phyloP scores from a whole-genome alignment of 2,329 filamentous ascomycete species.

The Tympanopsis confertula region DNA sequence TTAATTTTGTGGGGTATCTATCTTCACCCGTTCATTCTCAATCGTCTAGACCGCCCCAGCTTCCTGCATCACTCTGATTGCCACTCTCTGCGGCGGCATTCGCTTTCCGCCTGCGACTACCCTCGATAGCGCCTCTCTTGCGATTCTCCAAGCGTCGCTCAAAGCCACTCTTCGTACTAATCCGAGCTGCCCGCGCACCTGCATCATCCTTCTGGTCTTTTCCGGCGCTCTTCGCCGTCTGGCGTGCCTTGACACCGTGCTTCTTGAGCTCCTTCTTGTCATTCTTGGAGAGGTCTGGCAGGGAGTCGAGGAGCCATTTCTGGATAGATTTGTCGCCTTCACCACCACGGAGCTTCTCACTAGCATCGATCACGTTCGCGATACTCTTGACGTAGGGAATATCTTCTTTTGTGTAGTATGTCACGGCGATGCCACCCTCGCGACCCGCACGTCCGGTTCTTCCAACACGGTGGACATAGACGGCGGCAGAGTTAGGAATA shows the following conservation, averaged over 20 bases:
- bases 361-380: constrained; percentile 79
- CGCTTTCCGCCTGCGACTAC: constrained; percentile 21
- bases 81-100: not conserved
- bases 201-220: not conserved
- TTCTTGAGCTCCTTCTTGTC: constrained; percentile 74
- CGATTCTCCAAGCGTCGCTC: constrained; percentile 30
- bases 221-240: constrained; percentile 13
- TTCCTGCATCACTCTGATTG: not conserved
- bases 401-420: constrained; percentile 91
- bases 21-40: too few species aligned
- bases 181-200: not conserved
- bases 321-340: constrained; percentile 45
- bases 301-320: constrained; percentile 76
- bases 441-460: constrained; percentile 81
- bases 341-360: constrained; percentile 56
- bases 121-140: constrained; percentile 27
- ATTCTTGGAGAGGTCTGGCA: constrained; percentile 74
- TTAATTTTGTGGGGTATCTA: too few species aligned
- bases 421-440: constrained; percentile 79
- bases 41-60: not conserved
- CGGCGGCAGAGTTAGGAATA: constrained; percentile 78
- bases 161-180: constrained; percentile 31
- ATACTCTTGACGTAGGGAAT: constrained; percentile 80
- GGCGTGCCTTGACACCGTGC: constrained; percentile 66
- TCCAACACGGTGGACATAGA: constrained; percentile 87